These are phyloP conservation scores for Ilex aquifolium DNA, from an alignment of 257 asterid species.

Conservation along the genomic window DNA sequence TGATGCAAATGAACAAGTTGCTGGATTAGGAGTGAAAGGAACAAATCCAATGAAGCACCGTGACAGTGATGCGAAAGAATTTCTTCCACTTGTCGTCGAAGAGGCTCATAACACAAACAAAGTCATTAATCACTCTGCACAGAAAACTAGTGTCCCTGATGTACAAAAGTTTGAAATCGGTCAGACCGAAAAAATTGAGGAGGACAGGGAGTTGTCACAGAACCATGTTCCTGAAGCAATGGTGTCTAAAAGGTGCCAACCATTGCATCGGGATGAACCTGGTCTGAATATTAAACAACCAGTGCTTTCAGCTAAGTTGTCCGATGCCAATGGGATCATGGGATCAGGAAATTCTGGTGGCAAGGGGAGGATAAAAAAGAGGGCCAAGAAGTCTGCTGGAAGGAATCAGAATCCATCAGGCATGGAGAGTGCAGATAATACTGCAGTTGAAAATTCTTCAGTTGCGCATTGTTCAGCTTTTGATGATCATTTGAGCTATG, in stretches of 20 bases:
- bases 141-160: conserved; percentile 4
- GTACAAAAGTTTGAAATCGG: conserved; percentile 2
- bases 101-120: conserved; percentile 3
- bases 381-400: conserved; percentile 24
- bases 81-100: conserved; percentile 1
- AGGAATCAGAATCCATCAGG: conserved; percentile 21
- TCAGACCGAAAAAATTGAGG: conserved; percentile 8
- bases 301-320: conserved; percentile 13
- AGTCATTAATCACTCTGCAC: background rate
- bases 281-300: conserved; percentile 13
- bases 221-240: conserved; percentile 14
- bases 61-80: background rate
- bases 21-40: no score
- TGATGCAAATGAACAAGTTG: no score
- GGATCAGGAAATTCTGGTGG: conserved; percentile 27
- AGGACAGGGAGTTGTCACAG: conserved; percentile 8
- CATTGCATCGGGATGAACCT: conserved; percentile 6
- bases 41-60: no score
- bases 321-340: conserved; percentile 17
- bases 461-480: conserved; percentile 7
- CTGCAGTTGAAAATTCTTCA: conserved; percentile 2
- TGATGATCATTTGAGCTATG: conserved; percentile 14
- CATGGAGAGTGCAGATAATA: conserved; percentile 13
- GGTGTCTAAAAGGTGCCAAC: conserved; percentile 9
- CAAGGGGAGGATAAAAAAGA: conserved; percentile 37